Conservation (phyloP, 768 basidiomycete species). For the Mycena chlorophos region DNA sequence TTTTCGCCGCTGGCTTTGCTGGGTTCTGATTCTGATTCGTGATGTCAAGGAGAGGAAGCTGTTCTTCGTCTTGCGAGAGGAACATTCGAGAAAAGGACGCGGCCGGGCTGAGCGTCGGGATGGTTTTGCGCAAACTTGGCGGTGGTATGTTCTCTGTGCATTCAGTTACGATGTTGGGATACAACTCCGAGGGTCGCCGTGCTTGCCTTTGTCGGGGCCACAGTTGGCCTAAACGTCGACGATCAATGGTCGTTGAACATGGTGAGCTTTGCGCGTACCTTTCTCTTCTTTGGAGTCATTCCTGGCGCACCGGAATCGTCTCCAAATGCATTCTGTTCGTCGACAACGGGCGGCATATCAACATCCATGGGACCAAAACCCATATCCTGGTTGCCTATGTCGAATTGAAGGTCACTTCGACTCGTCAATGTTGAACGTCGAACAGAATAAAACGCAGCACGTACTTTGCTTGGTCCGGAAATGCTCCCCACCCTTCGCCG, state of each 20-base stretch:
- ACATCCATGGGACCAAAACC: slow-evolving; percentile 30
- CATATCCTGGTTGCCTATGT: slow-evolving; percentile 18
- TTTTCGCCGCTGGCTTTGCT: slow-evolving; percentile 25
- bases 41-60: slow-evolving; percentile 31
- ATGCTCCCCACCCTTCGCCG: slow-evolving; percentile 65
- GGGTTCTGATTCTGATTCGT: slow-evolving; percentile 27
- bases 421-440: neutral
- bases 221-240: slow-evolving; percentile 10
- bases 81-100: slow-evolving; percentile 42
- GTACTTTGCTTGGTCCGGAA: slow-evolving; percentile 28
- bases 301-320: slow-evolving; percentile 5
- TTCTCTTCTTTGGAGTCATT: slow-evolving; percentile 21
- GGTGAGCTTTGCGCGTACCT: slow-evolving; percentile 8
- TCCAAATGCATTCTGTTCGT: neutral
- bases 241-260: neutral
- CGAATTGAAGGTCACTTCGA: slow-evolving; percentile 7
- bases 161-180: neutral
- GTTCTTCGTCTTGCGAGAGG: slow-evolving; percentile 41
- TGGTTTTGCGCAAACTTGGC: slow-evolving; percentile 5
- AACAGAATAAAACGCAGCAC: neutral
- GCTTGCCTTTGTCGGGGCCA: slow-evolving; percentile 17
- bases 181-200: no score
- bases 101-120: slow-evolving; percentile 29
- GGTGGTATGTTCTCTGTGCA: slow-evolving; percentile 23
- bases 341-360: slow-evolving; percentile 23